phyloP scores from a whole-genome alignment of 2,329 filamentous ascomycete genomes.

The Botrytis tulipae region DNA sequence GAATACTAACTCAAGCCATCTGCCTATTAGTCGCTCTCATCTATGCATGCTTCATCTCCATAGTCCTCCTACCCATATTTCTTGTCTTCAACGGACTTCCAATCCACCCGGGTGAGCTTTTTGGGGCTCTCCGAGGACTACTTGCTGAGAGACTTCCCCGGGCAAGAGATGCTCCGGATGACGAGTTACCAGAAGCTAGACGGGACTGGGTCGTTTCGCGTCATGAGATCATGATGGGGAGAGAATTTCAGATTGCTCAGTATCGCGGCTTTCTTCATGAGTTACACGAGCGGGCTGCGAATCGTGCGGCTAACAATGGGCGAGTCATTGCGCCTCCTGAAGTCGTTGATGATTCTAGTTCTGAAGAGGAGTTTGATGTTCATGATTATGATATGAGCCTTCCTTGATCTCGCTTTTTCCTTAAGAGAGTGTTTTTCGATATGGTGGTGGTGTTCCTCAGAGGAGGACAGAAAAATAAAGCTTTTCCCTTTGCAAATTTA shows the following conservation, averaged over 20 bases:
- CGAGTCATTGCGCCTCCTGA: neutral
- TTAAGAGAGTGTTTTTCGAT: neutral
- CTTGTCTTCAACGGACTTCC: accelerated
- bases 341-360: neutral
- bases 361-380: neutral
- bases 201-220: neutral
- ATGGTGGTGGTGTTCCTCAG: neutral
- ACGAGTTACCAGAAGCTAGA: neutral
- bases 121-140: too few relatives aligned
- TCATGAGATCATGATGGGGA: neutral
- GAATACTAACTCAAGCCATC: accelerated
- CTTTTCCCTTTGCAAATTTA: neutral
- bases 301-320: neutral
- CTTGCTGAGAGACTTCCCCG: too few relatives aligned
- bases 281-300: neutral
- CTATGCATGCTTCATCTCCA: neutral
- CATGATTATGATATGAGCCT: neutral
- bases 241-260: neutral
- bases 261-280: neutral
- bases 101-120: neutral
- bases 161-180: neutral
- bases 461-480: neutral
- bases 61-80: neutral
- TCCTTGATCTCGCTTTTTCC: neutral
- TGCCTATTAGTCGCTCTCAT: accelerated